Evolutionary conservation across 305 asterid species (phyloP).

Genomic region (Coffea humblotiana): DNA sequence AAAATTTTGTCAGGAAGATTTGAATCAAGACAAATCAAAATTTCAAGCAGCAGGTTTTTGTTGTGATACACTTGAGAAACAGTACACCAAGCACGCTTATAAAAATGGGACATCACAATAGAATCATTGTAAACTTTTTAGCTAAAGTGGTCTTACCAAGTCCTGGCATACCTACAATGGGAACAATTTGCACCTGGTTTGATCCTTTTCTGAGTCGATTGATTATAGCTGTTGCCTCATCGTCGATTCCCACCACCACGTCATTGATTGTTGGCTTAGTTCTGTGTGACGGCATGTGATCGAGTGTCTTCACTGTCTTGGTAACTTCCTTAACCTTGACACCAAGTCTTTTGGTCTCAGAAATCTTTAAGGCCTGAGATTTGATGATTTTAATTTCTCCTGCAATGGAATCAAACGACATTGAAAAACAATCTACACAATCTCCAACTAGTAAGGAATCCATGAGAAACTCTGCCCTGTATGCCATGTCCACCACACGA

Average conservation of each 20-base stretch:
- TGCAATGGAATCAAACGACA: neutral
- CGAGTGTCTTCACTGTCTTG: no score
- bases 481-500: no score
- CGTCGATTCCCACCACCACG: neutral
- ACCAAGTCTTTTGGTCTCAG: no score
- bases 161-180: constrained; percentile 15
- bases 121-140: constrained; percentile 5
- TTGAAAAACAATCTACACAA: neutral
- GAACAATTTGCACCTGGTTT: neutral
- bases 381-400: neutral
- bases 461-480: no score
- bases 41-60: no score
- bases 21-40: no score
- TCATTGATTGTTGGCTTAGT: neutral
- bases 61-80: neutral
- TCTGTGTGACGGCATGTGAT: neutral
- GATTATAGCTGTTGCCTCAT: neutral
- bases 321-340: neutral
- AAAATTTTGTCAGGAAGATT: no score
- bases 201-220: neutral
- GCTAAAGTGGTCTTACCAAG: constrained; percentile 10
- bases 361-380: no score
- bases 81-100: neutral
- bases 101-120: neutral
- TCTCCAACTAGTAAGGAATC: neutral